A percentile compares a stretch with the other conserved stretches of the same genome.
phyloP scores from a whole-genome alignment of 2,329 filamentous ascomycete genomes.

The Xylariales sp. region DNA sequence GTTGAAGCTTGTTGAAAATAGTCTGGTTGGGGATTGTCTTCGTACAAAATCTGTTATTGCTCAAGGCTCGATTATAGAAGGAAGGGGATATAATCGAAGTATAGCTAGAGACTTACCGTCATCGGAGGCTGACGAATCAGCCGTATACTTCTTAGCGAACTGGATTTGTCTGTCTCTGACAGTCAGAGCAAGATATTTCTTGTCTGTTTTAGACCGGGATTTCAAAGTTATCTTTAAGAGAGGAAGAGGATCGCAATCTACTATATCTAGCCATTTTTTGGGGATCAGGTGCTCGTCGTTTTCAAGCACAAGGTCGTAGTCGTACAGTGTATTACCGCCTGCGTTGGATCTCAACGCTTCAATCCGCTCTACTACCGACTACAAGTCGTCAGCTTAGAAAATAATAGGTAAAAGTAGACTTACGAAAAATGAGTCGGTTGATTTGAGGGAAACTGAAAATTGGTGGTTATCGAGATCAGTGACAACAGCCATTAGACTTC shows the following conservation, averaged over 20 bases:
- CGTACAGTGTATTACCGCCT: slow-evolving; percentile 3
- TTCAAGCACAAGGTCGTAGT: slow-evolving; percentile 23
- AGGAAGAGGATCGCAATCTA: slow-evolving; percentile 9
- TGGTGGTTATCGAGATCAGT: slow-evolving; percentile 29
- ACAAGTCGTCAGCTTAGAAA: background rate
- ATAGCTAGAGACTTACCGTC: slow-evolving; percentile 7
- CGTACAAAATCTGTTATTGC: background rate
- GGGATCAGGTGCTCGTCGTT: slow-evolving; percentile 22
- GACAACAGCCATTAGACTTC: slow-evolving; percentile 24
- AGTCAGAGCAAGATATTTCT: slow-evolving; percentile 8
- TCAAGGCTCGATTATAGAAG: background rate
- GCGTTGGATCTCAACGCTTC: slow-evolving; percentile 25
- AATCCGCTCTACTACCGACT: slow-evolving; percentile 16
- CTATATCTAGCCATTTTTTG: slow-evolving; percentile 32
- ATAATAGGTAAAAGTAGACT: background rate
- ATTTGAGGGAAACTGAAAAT: slow-evolving; percentile 24
- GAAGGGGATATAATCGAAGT: too few relatives aligned
- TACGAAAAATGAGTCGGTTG: slow-evolving; percentile 27
- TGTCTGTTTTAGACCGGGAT: background rate
- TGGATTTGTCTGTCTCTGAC: background rate
- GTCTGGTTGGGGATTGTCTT: background rate
- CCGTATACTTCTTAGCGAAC: background rate
- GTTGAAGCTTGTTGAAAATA: background rate
- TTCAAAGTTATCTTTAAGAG: slow-evolving; percentile 18
- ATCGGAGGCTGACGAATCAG: slow-evolving; percentile 1